Evolutionary conservation across 1,284 basidiomycete genomes (phyloP).

Genomic region (Cryptococcus amylolentus): DNA sequence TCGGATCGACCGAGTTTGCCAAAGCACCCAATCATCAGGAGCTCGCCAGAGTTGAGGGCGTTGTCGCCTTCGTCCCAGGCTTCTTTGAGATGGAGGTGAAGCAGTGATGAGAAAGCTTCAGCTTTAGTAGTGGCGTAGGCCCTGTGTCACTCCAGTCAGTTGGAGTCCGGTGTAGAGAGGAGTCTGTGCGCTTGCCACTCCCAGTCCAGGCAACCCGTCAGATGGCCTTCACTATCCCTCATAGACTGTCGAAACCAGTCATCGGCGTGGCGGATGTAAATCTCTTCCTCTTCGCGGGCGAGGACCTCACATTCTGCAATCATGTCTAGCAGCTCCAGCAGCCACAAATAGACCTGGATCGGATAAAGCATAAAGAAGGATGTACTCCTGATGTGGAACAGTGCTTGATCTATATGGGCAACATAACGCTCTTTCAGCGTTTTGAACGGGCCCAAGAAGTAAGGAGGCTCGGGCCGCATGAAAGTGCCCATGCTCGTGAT

Average conservation of each 20-base stretch:
- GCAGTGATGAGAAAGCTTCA: conserved; percentile 3
- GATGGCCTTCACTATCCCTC: conserved; percentile 4
- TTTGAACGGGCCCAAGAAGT: conserved; percentile 12
- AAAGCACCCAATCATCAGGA: conserved; percentile 5
- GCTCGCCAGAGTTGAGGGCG: neutral
- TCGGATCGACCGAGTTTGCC: conserved; percentile 4
- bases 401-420: conserved; percentile 3
- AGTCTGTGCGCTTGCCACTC: conserved; percentile 14
- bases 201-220: conserved; percentile 16
- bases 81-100: neutral
- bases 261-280: conserved; percentile 17
- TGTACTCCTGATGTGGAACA: neutral
- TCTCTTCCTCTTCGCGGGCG: conserved; percentile 1
- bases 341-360: neutral
- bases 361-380: neutral
- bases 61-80: neutral
- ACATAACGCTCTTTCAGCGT: conserved; percentile 11
- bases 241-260: conserved; percentile 13
- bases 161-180: neutral
- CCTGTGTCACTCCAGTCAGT: neutral
- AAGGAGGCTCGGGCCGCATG: neutral
- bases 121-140: conserved; percentile 4
- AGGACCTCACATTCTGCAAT: conserved; percentile 1
- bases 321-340: conserved; percentile 2
- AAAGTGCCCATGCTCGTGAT: neutral